A percentile compares a stretch with the other conserved stretches of the same genome.
phyloP scores from a whole-genome alignment of 257 asterid species.

The Solanum clarkiae region DNA sequence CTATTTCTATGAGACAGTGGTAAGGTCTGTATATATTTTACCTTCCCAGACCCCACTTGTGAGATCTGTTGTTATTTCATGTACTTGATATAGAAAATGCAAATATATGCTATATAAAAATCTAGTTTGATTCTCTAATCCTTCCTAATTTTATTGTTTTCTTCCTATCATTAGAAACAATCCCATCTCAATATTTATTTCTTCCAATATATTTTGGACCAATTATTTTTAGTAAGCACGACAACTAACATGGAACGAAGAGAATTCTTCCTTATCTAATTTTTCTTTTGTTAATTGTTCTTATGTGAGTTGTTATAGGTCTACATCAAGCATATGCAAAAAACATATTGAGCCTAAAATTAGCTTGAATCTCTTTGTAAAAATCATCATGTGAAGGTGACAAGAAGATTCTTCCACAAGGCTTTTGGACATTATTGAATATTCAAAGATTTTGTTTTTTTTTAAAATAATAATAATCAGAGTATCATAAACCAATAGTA shows the following conservation, averaged over 20 bases:
- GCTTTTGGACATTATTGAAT: neutral
- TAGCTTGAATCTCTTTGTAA: neutral
- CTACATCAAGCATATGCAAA: neutral
- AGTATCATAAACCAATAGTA: neutral
- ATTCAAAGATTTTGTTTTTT: neutral
- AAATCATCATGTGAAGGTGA: neutral
- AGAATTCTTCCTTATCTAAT: neutral
- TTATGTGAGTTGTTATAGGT: neutral
- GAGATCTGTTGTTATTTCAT: too few relatives aligned
- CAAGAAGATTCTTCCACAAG: neutral
- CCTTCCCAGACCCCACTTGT: too few relatives aligned
- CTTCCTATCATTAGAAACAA: neutral
- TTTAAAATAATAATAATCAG: neutral
- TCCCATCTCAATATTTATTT: neutral
- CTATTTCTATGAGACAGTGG: too few relatives aligned
- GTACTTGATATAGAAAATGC: neutral
- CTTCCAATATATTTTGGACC: neutral
- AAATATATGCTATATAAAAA: neutral
- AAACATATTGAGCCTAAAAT: neutral
- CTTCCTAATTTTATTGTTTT: neutral
- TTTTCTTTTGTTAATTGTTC: neutral
- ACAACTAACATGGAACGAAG: neutral
- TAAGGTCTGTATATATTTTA: too few relatives aligned
- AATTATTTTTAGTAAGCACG: neutral
- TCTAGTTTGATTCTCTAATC: neutral